These are phyloP conservation scores for Linum trigynum DNA, from an alignment of 345 rosid genomes.

Conservation along the genomic window DNA sequence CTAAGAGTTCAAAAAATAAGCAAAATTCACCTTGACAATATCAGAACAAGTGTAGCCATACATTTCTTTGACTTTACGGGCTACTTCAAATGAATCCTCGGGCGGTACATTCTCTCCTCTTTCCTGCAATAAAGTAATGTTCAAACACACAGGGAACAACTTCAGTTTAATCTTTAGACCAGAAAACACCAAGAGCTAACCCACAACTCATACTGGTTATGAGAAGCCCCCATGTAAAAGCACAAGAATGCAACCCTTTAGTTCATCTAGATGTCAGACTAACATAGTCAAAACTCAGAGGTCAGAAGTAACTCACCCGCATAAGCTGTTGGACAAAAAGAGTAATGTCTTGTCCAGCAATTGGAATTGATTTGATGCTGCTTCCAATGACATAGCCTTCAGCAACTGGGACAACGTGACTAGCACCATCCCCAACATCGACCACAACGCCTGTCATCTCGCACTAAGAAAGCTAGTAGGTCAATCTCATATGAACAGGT, in stretches of 20 bases:
- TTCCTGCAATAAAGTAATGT: constrained; percentile 48
- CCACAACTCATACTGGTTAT: not conserved
- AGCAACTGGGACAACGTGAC: constrained; percentile 92
- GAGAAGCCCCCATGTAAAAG: not conserved
- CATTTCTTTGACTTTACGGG: constrained; percentile 90
- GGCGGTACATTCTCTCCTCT: constrained; percentile 97
- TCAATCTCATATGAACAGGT: constrained; percentile 31
- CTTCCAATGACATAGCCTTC: constrained; percentile 97
- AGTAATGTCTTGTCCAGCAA: constrained; percentile 86
- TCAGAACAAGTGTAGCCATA: constrained; percentile 87
- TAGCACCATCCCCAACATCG: constrained; percentile 97
- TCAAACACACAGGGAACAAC: constrained; percentile 7
- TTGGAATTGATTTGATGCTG: constrained; percentile 82
- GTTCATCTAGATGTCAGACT: not conserved
- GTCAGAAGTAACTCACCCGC: constrained; percentile 50
- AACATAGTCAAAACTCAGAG: not conserved
- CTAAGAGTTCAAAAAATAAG: constrained; percentile 2
- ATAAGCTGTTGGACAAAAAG: constrained; percentile 90
- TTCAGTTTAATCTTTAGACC: not conserved
- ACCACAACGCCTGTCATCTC: constrained; percentile 99
- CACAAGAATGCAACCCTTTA: too few species aligned
- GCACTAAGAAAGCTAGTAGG: constrained; percentile 51
- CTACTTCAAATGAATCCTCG: constrained; percentile 91
- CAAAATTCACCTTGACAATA: constrained; percentile 71
- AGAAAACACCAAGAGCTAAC: not conserved